Percentiles rank a stretch among this genome's conserved stretches.
Conservation (phyloP, 371 early-diverging fungal species). For the Smittium mucronatum region DNA sequence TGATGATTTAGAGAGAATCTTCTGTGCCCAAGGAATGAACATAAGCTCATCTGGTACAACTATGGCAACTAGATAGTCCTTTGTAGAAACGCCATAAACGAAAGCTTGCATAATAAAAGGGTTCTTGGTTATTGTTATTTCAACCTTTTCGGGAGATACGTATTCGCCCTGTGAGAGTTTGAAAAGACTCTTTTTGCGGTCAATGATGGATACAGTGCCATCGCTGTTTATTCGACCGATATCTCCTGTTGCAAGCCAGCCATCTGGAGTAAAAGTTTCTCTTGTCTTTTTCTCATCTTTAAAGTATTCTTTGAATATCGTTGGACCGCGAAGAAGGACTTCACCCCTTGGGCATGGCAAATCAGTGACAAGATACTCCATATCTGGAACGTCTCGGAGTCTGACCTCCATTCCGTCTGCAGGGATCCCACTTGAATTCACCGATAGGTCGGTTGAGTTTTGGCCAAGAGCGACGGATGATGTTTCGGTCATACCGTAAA, state of each 20-base stretch:
- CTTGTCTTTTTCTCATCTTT: slow-evolving; percentile 68
- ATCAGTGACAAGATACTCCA: slow-evolving; percentile 73
- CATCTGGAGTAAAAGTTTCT: slow-evolving; percentile 67
- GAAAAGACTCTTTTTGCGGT: slow-evolving; percentile 94
- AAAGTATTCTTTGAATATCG: slow-evolving; percentile 72
- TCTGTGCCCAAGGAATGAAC: slow-evolving; percentile 30
- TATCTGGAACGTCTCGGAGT: slow-evolving; percentile 76
- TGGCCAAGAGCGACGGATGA: slow-evolving; percentile 45
- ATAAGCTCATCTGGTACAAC: slow-evolving; percentile 53
- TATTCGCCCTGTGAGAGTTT: slow-evolving; percentile 94
- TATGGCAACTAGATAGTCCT: slow-evolving; percentile 61
- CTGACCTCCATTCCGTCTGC: slow-evolving; percentile 61
- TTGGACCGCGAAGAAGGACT: slow-evolving; percentile 68
- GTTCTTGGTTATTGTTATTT: slow-evolving; percentile 56
- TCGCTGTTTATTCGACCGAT: slow-evolving; percentile 66
- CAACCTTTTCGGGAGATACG: slow-evolving; percentile 93
- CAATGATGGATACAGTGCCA: slow-evolving; percentile 71
- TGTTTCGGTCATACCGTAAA: slow-evolving; percentile 94
- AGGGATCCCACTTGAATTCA: slow-evolving; percentile 82
- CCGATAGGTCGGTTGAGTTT: slow-evolving; percentile 42
- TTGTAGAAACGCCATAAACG: slow-evolving; percentile 77
- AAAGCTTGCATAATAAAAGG: slow-evolving; percentile 59
- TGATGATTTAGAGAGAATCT: slow-evolving; percentile 15
- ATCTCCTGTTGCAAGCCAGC: slow-evolving; percentile 93
- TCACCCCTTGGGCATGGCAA: slow-evolving; percentile 84